Evolutionary conservation across 495 filamentous ascomycete genomes (phyloP).

Genomic region (Penicillium psychrofluorescens): DNA sequence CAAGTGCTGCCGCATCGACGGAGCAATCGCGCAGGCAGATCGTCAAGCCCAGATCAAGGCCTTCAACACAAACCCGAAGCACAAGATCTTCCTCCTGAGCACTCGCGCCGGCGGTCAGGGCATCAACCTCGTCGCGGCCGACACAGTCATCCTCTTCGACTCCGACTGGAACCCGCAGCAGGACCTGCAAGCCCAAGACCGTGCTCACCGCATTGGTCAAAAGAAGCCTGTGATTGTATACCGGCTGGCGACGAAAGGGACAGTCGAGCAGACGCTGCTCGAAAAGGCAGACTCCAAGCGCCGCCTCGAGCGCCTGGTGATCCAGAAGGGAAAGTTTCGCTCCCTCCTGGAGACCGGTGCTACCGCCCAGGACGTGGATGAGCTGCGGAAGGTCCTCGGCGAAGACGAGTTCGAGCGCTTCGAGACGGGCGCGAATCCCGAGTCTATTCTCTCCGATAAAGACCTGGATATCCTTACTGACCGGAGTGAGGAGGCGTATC

Average conservation of each 20-base stretch:
- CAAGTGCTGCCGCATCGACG: slow-evolving; percentile 87
- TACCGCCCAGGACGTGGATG: slow-evolving; percentile 31
- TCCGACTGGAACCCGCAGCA: slow-evolving; percentile 98
- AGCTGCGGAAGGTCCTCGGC: slow-evolving; percentile 39
- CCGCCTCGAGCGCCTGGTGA: slow-evolving; percentile 89
- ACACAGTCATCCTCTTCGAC: slow-evolving; percentile 70
- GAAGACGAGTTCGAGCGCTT: slow-evolving; percentile 51
- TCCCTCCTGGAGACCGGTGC: slow-evolving; percentile 39
- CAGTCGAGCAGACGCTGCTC: slow-evolving; percentile 83
- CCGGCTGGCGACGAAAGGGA: slow-evolving; percentile 86
- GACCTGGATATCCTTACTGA: slow-evolving; percentile 79
- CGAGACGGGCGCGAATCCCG: slow-evolving; percentile 40
- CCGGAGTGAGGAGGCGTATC: slow-evolving; percentile 80
- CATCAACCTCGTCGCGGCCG: slow-evolving; percentile 74
- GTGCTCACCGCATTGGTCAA: slow-evolving; percentile 91
- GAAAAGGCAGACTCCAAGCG: slow-evolving; percentile 88
- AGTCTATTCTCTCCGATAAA: slow-evolving; percentile 62
- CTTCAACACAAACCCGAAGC: slow-evolving; percentile 68
- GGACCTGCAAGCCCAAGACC: slow-evolving; percentile 92
- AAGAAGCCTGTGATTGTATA: slow-evolving; percentile 90
- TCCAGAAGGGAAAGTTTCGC: slow-evolving; percentile 78
- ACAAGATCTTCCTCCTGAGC: slow-evolving; percentile 77
- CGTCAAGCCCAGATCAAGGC: slow-evolving; percentile 74
- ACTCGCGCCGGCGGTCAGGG: slow-evolving; percentile 92
- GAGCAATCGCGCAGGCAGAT: slow-evolving; percentile 71